A percentile compares a stretch with the other conserved stretches of the same genome.
Evolutionary conservation across 176 grass and related monocot genomes (phyloP).

Genomic region (Bonia amplexicaulis): DNA sequence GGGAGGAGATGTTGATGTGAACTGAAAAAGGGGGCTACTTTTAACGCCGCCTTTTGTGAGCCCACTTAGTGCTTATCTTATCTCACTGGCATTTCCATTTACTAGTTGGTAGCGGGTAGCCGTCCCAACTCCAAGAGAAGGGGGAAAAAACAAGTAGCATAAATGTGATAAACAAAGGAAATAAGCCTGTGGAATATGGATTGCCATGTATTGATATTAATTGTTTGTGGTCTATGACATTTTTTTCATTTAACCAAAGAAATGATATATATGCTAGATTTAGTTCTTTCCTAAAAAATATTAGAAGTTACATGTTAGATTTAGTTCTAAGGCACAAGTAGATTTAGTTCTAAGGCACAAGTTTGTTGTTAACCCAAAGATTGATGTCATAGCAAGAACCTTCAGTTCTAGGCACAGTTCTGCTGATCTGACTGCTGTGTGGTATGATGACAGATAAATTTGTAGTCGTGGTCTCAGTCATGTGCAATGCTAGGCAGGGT

Average conservation of each 20-base stretch:
- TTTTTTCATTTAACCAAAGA: neutral
- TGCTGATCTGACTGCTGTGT: neutral
- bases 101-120: neutral
- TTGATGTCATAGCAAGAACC: neutral
- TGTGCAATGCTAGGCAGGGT: neutral
- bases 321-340: neutral
- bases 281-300: neutral
- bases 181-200: neutral
- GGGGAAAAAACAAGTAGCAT: neutral
- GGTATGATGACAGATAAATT: neutral
- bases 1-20: neutral
- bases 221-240: neutral
- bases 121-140: neutral
- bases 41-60: neutral
- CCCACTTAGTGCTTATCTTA: neutral
- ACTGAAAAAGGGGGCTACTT: neutral
- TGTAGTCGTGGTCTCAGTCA: neutral
- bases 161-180: neutral
- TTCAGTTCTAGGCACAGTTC: neutral
- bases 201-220: neutral
- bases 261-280: neutral
- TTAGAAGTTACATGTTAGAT: neutral
- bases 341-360: neutral
- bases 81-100: neutral
- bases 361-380: neutral